These are phyloP conservation scores for Aspergillus luchuensis DNA, from an alignment of 2,329 filamentous ascomycete genomes.

Conservation along the genomic window DNA sequence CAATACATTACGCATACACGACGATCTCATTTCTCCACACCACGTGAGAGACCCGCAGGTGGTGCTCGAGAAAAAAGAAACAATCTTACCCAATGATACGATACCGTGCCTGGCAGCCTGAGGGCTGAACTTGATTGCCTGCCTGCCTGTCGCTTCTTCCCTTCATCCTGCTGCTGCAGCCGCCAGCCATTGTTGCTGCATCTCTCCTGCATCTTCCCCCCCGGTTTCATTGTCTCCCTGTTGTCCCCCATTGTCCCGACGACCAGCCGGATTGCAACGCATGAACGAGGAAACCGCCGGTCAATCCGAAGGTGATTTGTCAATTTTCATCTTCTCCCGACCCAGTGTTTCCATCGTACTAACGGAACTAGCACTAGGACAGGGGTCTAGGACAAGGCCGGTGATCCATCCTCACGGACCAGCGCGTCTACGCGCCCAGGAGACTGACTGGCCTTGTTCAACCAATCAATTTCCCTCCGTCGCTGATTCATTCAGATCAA, in stretches of 20 bases:
- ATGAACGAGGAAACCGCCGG: not conserved
- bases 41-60: conserved; percentile 10
- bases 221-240: not conserved
- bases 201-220: conserved; percentile 1
- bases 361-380: not conserved
- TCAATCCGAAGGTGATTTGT: not conserved
- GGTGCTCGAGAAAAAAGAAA: not conserved
- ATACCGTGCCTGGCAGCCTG: not conserved
- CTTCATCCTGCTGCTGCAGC: not conserved
- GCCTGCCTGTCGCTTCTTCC: not conserved
- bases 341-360: not conserved
- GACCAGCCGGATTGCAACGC: not conserved
- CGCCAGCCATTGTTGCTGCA: conserved; percentile 7
- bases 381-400: conserved; percentile 16
- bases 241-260: not conserved
- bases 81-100: not conserved
- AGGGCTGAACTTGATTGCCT: not conserved
- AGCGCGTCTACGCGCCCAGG: not conserved
- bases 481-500: not conserved
- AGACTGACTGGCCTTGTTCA: not conserved
- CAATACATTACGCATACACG: conserved; percentile 3
- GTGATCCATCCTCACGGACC: conserved; percentile 13
- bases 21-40: conserved; percentile 7
- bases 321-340: not conserved
- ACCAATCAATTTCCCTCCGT: not conserved